These are phyloP conservation scores for Epicoccum sorghinum DNA, from an alignment of 2,329 filamentous ascomycete genomes.

Conservation along the genomic window DNA sequence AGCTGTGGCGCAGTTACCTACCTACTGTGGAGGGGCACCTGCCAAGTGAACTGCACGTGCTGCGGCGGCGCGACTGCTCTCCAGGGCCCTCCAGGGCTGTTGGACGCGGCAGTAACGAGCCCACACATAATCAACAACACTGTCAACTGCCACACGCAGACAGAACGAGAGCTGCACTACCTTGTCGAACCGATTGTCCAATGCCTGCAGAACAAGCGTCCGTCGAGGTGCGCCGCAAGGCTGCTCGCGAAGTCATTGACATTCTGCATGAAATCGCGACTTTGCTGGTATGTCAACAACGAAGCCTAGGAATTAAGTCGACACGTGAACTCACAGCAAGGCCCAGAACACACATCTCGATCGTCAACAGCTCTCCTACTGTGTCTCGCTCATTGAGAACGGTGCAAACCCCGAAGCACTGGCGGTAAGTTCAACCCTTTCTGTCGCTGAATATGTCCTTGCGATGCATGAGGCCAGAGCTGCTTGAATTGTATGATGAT, in stretches of 20 bases:
- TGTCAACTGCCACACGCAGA: background rate
- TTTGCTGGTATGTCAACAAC: conserved; percentile 69
- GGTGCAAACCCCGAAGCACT: conserved; percentile 95
- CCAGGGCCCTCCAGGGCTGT: background rate
- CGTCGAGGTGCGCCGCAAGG: conserved; percentile 66
- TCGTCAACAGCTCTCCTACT: conserved; percentile 87
- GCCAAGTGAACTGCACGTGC: conserved; percentile 17
- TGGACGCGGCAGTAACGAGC: background rate
- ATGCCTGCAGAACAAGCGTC: conserved; percentile 36
- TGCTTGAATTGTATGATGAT: too few species aligned
- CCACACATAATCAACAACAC: conserved; percentile 2
- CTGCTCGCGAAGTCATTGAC: conserved; percentile 79
- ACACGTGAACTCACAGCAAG: background rate
- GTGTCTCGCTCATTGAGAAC: conserved; percentile 96
- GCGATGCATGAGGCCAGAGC: background rate
- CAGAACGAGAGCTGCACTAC: background rate
- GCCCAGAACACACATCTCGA: conserved; percentile 89
- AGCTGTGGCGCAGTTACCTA: background rate
- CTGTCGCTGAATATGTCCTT: too few species aligned
- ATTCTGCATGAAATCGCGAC: conserved; percentile 86
- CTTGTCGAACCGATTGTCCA: too few species aligned
- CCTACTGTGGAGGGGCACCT: conserved; percentile 1
- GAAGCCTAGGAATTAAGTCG: background rate
- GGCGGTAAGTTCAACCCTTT: conserved; percentile 67
- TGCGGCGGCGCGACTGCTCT: background rate